Percentiles rank a stretch among this genome's conserved stretches.
Conservation (phyloP, 2,329 filamentous ascomycete genomes). For the Cladophialophora exuberans region DNA sequence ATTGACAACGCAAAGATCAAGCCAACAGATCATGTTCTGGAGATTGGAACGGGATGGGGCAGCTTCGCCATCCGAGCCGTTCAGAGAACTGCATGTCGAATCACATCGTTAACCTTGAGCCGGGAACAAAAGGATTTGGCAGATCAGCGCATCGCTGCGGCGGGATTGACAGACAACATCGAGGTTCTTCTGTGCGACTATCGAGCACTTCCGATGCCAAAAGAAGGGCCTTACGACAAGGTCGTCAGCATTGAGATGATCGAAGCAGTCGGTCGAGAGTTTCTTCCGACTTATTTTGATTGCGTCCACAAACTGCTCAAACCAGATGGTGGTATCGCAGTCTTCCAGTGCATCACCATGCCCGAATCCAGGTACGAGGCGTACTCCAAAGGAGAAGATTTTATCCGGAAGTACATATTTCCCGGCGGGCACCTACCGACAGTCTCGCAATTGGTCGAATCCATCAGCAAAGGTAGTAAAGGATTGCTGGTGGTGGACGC, state of each 20-base stretch:
- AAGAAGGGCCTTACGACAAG: conserved; percentile 64
- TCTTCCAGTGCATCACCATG: conserved; percentile 80
- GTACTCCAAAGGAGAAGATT: conserved; percentile 70
- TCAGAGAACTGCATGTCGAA: conserved; percentile 65
- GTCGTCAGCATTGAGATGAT: conserved; percentile 78
- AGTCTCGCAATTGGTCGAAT: conserved; percentile 58
- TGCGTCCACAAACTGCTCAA: conserved; percentile 68
- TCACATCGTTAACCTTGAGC: conserved; percentile 70
- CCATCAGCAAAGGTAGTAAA: conserved; percentile 63
- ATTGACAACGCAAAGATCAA: conserved; percentile 68
- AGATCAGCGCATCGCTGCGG: conserved; percentile 64
- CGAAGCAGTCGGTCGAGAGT: conserved; percentile 72
- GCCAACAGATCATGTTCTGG: conserved; percentile 68
- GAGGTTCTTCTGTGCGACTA: conserved; percentile 72
- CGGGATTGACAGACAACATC: conserved; percentile 64
- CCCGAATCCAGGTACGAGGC: conserved; percentile 68
- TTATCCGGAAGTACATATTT: conserved; percentile 78
- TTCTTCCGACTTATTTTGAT: conserved; percentile 68
- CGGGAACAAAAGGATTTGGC: conserved; percentile 70
- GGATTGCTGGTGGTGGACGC: conserved; percentile 68
- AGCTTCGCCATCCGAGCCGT: conserved; percentile 73
- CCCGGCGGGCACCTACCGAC: conserved; percentile 73
- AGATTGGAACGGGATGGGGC: conserved; percentile 78
- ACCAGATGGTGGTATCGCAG: conserved; percentile 65
- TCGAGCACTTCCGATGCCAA: conserved; percentile 60